phyloP scores from a whole-genome alignment of 1,284 basidiomycete genomes.

The Chondrostereum purpureum region DNA sequence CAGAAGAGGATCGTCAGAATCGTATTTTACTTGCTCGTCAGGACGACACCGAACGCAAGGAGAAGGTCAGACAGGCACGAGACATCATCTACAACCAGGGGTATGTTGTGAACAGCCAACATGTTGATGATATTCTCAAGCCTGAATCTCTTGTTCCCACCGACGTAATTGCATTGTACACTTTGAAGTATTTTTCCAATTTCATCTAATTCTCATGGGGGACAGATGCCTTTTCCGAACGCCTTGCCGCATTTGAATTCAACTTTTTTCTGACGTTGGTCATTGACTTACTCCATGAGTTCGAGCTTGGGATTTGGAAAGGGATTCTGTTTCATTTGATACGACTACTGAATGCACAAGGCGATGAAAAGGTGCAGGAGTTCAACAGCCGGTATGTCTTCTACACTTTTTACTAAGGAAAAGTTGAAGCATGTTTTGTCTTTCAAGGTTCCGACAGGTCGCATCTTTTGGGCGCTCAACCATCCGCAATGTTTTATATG shows the following conservation, averaged over 20 bases:
- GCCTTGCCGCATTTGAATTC: constrained; percentile 10
- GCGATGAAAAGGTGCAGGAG: constrained; percentile 8
- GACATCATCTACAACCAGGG: constrained; percentile 21
- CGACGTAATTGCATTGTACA: constrained; percentile 12
- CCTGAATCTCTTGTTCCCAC: constrained; percentile 22
- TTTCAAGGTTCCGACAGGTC: neutral
- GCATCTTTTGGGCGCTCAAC: neutral
- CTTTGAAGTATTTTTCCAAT: neutral
- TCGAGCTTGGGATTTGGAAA: constrained; percentile 22
- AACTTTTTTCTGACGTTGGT: constrained; percentile 18
- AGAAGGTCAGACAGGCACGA: constrained; percentile 16
- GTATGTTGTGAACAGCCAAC: constrained; percentile 15
- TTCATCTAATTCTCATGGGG: neutral
- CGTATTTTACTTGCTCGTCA: neutral
- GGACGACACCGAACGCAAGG: neutral
- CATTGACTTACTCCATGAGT: constrained; percentile 22
- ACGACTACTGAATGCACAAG: constrained; percentile 15
- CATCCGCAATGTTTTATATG: neutral
- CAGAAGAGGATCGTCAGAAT: neutral
- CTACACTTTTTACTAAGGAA: too few species aligned
- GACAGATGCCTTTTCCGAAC: constrained; percentile 8
- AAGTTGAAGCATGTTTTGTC: too few species aligned
- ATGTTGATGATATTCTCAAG: constrained; percentile 19
- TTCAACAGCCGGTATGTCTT: constrained; percentile 17
- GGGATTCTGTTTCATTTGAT: constrained; percentile 18